Conservation (phyloP, 2,329 filamentous ascomycete species). For the Aschersonia sp. region DNA sequence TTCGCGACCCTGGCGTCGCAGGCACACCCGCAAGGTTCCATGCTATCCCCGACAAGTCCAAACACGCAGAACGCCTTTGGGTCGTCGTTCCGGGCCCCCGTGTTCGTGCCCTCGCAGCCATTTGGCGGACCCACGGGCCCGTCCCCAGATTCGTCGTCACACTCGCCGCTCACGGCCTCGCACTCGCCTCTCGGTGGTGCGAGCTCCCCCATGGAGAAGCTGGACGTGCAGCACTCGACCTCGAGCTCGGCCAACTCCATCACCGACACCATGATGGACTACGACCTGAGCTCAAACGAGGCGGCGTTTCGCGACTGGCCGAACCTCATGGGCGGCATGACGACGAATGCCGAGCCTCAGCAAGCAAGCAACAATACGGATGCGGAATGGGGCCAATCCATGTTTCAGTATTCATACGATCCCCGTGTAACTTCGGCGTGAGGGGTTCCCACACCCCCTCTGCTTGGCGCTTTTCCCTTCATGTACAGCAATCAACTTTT, state of each 20-base stretch:
- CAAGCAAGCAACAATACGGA: slow-evolving; percentile 7
- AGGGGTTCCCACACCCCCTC: background rate
- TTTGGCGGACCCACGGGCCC: slow-evolving; percentile 13
- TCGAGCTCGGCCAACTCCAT: slow-evolving; percentile 9
- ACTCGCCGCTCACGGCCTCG: slow-evolving; percentile 17
- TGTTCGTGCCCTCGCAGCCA: slow-evolving; percentile 18
- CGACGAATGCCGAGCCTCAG: slow-evolving; percentile 14
- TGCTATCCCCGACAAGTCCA: slow-evolving; percentile 9
- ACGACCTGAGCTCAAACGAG: slow-evolving; percentile 15
- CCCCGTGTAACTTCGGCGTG: slow-evolving; percentile 1
- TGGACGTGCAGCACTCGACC: slow-evolving; percentile 16
- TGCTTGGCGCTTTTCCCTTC: background rate
- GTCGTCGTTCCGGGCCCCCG: slow-evolving; percentile 15
- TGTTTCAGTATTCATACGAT: slow-evolving; percentile 3
- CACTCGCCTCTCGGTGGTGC: slow-evolving; percentile 14
- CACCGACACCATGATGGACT: slow-evolving; percentile 24
- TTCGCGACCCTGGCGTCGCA: slow-evolving; percentile 19
- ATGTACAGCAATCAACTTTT: background rate
- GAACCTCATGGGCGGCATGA: slow-evolving; percentile 18
- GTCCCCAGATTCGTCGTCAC: slow-evolving; percentile 18
- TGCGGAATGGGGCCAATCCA: slow-evolving; percentile 1
- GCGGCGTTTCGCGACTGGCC: slow-evolving; percentile 28
- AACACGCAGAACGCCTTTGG: slow-evolving; percentile 12
- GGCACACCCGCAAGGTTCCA: slow-evolving; percentile 11
- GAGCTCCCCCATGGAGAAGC: slow-evolving; percentile 18